Evolutionary conservation across 768 basidiomycete genomes (phyloP), one percentile per base, ranked within the genome.

Genomic region (Mrakia hoshinonis): DNA sequence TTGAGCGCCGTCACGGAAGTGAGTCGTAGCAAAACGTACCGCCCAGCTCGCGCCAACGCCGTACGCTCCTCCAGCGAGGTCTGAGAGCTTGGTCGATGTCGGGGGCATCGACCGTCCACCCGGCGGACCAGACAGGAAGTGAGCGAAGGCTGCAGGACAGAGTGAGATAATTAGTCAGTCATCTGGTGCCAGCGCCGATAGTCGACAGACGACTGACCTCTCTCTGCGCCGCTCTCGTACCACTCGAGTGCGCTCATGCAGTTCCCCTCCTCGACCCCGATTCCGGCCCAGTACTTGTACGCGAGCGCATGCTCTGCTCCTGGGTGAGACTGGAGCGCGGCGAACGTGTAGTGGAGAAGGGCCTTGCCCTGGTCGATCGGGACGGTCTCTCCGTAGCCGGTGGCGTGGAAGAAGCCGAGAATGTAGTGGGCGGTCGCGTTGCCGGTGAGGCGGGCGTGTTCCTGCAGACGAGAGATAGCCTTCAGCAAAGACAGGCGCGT

Each of bases 231-330:
- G 51, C 82, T 83, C 77, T 92, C 89, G 78, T 98, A 99, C 89
- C 91, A 97, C 34, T 85, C 84, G 67, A 92, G 81, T 18, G 96
- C 91, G 13, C 85, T 82, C 76, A 87, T 83, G 79, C 96, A 98
- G 75, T 87, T 87, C 11, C 55, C 55, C 78, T 97, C 92, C 66
- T 86, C 81, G 0, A 92, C 88, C 13, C 94, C 91, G 70, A 99
- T 96, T 0, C 96, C 96, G 48, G 90, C 88, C 94, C 93, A 98
- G 77, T 94, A 88, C 34, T 93, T 86, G 79, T 95, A 98, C 0
- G 88, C 96, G 39, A 98, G 82, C 1, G 92, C 87, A 91, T 95
- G 93, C 78, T 93, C 88, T 0, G 95, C 90, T 6, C 89, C 89
- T 75, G 87, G 87, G 80, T 93, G 85, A 0, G 89, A 91, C 1